Conservation (phyloP, 306 rosid genomes). For the Rosa rugosa region DNA sequence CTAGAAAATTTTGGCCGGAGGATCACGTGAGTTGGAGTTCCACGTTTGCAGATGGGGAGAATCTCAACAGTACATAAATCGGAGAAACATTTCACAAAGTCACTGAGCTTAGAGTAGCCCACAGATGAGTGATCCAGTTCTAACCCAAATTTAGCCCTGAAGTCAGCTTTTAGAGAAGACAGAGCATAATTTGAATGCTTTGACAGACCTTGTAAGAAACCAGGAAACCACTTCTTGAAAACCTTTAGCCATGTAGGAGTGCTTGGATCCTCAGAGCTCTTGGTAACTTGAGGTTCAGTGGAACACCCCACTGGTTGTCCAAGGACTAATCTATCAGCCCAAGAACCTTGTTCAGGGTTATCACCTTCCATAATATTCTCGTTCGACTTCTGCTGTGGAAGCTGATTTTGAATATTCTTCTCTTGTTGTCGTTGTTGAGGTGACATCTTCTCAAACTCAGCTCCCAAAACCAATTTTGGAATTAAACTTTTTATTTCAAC, state of each 20-base stretch:
- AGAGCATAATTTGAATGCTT: conserved; percentile 35
- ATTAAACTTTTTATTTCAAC: conserved; percentile 36
- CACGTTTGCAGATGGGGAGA: conserved; percentile 24
- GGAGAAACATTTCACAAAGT: conserved; percentile 37
- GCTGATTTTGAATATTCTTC: conserved; percentile 2
- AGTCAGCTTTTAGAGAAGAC: conserved; percentile 45
- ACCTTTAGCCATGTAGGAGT: conserved; percentile 36
- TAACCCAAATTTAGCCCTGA: conserved; percentile 32
- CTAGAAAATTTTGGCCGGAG: conserved; percentile 21
- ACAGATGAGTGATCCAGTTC: conserved; percentile 41
- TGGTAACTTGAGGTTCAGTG: conserved; percentile 18
- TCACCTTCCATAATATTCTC: conserved; percentile 21
- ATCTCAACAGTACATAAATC: conserved; percentile 28
- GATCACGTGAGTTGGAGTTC: conserved; percentile 39
- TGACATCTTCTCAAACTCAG: conserved; percentile 24
- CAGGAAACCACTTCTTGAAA: conserved; percentile 46
- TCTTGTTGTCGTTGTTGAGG: conserved; percentile 7
- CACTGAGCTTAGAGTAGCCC: conserved; percentile 44
- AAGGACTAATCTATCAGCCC: conserved; percentile 18
- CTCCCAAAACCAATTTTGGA: conserved; percentile 19
- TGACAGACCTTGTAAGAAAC: conserved; percentile 26
- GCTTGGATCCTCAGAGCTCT: conserved; percentile 8
- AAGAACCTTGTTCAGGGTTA: conserved; percentile 25
- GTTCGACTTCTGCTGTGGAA: conserved; percentile 3
- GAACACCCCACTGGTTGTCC: conserved; percentile 9